These are phyloP conservation scores for Pseudoturritis turrita DNA, from an alignment of 345 rosid species.

Conservation along the genomic window DNA sequence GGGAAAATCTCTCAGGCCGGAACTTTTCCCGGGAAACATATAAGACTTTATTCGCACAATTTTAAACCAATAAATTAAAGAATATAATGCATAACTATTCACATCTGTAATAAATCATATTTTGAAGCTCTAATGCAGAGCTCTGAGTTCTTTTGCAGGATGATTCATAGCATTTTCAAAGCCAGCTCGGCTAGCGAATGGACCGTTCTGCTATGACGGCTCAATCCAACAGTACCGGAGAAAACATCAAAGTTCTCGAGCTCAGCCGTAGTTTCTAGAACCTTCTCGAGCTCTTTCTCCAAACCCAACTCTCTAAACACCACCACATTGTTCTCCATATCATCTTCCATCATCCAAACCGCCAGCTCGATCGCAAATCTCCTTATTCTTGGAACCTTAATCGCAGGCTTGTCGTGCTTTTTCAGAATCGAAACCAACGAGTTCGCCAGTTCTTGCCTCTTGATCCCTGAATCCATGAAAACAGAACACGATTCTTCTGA, in stretches of 20 bases:
- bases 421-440: conserved; percentile 51
- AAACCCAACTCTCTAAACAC: conserved; percentile 51
- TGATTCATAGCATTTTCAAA: conserved; percentile 36
- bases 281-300: conserved; percentile 53
- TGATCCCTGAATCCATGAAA: conserved; percentile 50
- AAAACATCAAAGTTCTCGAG: conserved; percentile 78
- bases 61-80: conserved; percentile 4
- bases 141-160: not conserved
- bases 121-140: conserved; percentile 16
- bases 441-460: conserved; percentile 46
- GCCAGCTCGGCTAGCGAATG: conserved; percentile 73
- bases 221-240: conserved; percentile 72
- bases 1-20: not conserved
- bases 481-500: conserved; percentile 44
- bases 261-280: conserved; percentile 76
- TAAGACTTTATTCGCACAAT: not conserved
- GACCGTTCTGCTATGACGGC: conserved; percentile 63
- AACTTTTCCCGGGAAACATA: not conserved
- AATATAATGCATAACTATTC: not conserved
- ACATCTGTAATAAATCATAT: conserved; percentile 7
- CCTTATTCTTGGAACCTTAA: conserved; percentile 83
- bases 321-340: conserved; percentile 35
- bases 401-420: conserved; percentile 56
- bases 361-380: conserved; percentile 82
- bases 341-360: conserved; percentile 79